Percentiles rank a stretch among this genome's conserved stretches.
Evolutionary conservation across 2,329 filamentous ascomycete species (phyloP).

Genomic region (Cercospora sp.): DNA sequence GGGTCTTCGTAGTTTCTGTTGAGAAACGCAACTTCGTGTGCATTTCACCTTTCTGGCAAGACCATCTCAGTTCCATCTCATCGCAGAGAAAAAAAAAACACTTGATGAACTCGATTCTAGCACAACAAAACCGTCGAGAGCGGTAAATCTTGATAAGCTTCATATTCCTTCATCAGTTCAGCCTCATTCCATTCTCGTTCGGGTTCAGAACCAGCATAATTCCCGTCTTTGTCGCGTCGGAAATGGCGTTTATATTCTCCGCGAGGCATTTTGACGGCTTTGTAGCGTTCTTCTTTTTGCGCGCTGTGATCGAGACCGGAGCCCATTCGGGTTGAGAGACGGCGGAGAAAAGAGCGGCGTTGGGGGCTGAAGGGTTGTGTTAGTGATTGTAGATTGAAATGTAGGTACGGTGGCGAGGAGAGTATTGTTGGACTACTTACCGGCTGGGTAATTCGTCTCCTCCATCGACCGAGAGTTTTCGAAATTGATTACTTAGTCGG

Average conservation of each 20-base stretch:
- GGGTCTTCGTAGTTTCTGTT: background rate
- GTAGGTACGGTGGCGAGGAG: too few species aligned
- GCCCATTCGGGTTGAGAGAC: conserved; percentile 31
- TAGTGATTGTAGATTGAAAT: background rate
- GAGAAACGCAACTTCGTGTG: background rate
- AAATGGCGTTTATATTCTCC: conserved; percentile 33
- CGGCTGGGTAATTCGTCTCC: conserved; percentile 26
- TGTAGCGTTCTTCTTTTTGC: conserved; percentile 29
- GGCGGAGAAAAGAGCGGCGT: conserved; percentile 31
- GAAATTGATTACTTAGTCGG: conserved; percentile 24
- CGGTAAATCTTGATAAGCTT: conserved; percentile 30
- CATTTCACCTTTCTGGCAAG: background rate
- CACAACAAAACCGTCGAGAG: conserved; percentile 23
- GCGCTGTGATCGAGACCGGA: conserved; percentile 18
- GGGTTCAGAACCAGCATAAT: conserved; percentile 36
- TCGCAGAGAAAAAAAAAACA: too few species aligned
- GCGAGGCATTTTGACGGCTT: conserved; percentile 36
- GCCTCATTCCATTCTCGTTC: conserved; percentile 34
- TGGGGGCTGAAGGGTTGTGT: conserved; percentile 31
- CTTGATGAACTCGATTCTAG: too few species aligned
- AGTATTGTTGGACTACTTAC: conserved; percentile 4
- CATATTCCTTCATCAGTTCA: conserved; percentile 29
- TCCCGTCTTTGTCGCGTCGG: conserved; percentile 28
- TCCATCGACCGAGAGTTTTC: conserved; percentile 21
- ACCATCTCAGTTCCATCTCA: background rate